Conservation (phyloP, 306 rosid species). For the Rubus idaeus region DNA sequence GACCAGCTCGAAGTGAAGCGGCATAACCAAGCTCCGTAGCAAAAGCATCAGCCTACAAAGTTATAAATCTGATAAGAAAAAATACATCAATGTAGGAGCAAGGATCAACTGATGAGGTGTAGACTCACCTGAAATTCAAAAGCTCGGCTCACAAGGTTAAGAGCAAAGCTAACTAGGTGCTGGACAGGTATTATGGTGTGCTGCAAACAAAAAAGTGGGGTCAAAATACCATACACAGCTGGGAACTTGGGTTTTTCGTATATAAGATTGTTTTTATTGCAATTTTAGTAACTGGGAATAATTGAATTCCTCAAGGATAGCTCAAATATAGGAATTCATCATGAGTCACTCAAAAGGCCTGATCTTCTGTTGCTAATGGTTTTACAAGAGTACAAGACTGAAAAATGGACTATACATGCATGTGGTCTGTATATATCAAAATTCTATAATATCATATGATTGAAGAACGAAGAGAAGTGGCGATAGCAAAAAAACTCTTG, state of each 20-base stretch:
- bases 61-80: slow-evolving; percentile 11
- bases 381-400: not conserved
- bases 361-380: not conserved
- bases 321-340: not conserved
- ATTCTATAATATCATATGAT: not conserved
- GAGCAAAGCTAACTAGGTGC: slow-evolving; percentile 86
- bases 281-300: not conserved
- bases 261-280: not conserved
- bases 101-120: slow-evolving; percentile 13
- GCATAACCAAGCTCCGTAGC: slow-evolving; percentile 85
- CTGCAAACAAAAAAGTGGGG: slow-evolving; percentile 47
- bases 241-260: not conserved
- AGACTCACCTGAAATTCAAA: slow-evolving; percentile 82
- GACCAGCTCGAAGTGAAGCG: slow-evolving; percentile 59
- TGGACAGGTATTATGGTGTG: slow-evolving; percentile 89
- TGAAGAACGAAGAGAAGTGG: not conserved
- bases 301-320: not conserved
- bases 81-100: not conserved
- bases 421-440: not conserved
- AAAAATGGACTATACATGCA: not conserved
- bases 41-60: slow-evolving; percentile 80
- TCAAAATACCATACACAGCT: not conserved
- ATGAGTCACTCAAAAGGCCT: not conserved
- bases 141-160: slow-evolving; percentile 88
- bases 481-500: not conserved